A percentile compares a stretch with the other conserved stretches of the same genome.
Evolutionary conservation across 352 stramenopile species (phyloP).

Genomic region (Pilasporangium apinafurcum): DNA sequence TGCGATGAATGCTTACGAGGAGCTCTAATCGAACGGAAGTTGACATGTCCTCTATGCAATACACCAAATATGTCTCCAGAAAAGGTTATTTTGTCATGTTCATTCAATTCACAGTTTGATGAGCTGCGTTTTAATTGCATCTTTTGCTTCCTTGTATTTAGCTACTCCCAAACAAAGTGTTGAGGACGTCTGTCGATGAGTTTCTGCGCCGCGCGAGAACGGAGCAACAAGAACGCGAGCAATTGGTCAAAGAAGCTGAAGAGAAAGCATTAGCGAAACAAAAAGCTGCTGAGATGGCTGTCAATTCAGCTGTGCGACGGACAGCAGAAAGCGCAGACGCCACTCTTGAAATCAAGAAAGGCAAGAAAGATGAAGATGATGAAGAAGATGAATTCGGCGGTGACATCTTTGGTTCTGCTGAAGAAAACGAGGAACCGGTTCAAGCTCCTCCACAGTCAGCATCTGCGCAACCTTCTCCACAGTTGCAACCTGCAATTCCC

Average conservation of each 20-base stretch:
- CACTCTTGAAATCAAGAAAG: conserved; percentile 83
- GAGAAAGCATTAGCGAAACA: conserved; percentile 78
- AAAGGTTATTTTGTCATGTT: conserved; percentile 24
- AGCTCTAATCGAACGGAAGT: conserved; percentile 71
- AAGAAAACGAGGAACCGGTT: conserved; percentile 38
- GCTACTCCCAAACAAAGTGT: conserved; percentile 76
- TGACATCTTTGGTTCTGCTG: conserved; percentile 72
- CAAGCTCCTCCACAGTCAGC: conserved; percentile 7
- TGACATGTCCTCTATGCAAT: conserved; percentile 76
- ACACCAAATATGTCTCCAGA: conserved; percentile 81
- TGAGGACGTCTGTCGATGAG: conserved; percentile 79
- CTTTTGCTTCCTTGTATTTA: conserved; percentile 1
- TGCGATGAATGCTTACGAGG: conserved; percentile 80
- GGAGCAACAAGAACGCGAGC: conserved; percentile 80
- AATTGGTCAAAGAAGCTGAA: conserved; percentile 80
- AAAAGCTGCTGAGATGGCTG: conserved; percentile 56
- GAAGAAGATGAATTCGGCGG: conserved; percentile 84
- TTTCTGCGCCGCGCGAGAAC: conserved; percentile 70
- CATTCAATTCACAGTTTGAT: not conserved
- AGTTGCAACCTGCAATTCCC: conserved; percentile 4
- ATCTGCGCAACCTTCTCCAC: conserved; percentile 12
- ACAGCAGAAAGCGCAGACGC: conserved; percentile 70
- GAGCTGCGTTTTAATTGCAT: not conserved
- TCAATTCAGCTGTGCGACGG: conserved; percentile 34
- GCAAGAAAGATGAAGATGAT: conserved; percentile 71